Percentiles rank a stretch among this genome's conserved stretches.
Evolutionary conservation across 768 basidiomycete species (phyloP).

Genomic region (Tricholoma sp.): DNA sequence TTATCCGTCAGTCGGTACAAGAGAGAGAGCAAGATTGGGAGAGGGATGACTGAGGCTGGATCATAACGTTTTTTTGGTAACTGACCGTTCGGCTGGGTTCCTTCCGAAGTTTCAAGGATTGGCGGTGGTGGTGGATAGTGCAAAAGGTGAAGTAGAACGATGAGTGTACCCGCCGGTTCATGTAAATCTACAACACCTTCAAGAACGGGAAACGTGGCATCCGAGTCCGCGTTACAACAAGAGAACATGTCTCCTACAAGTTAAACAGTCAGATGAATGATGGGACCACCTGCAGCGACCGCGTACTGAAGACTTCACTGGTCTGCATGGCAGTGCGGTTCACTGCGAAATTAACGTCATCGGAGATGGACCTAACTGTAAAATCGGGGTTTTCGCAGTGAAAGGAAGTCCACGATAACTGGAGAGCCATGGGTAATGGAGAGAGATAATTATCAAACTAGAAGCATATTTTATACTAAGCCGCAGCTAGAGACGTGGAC

Average conservation of each 20-base stretch:
- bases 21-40: constrained; percentile 52
- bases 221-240: constrained; percentile 38
- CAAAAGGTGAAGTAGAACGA: constrained; percentile 49
- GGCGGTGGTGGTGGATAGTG: constrained; percentile 51
- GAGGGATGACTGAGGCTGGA: constrained; percentile 49
- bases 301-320: constrained; percentile 60
- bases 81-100: constrained; percentile 24
- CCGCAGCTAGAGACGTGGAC: constrained; percentile 1
- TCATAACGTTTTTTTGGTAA: constrained; percentile 31
- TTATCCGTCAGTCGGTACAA: constrained; percentile 62
- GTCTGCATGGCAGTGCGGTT: constrained; percentile 41
- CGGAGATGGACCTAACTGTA: constrained; percentile 47
- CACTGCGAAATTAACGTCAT: constrained; percentile 46
- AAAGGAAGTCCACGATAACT: constrained; percentile 32
- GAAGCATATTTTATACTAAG: not conserved
- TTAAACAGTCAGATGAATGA: constrained; percentile 7
- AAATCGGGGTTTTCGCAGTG: constrained; percentile 50
- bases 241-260: constrained; percentile 63
- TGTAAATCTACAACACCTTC: constrained; percentile 44
- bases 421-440: constrained; percentile 3
- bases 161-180: constrained; percentile 45
- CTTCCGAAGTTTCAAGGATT: constrained; percentile 22
- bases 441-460: not conserved
- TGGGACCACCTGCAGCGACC: constrained; percentile 17
- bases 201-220: constrained; percentile 17